Percentiles rank a stretch among this genome's conserved stretches.
Conservation (phyloP, 768 basidiomycete genomes). For the Suillus americanus region DNA sequence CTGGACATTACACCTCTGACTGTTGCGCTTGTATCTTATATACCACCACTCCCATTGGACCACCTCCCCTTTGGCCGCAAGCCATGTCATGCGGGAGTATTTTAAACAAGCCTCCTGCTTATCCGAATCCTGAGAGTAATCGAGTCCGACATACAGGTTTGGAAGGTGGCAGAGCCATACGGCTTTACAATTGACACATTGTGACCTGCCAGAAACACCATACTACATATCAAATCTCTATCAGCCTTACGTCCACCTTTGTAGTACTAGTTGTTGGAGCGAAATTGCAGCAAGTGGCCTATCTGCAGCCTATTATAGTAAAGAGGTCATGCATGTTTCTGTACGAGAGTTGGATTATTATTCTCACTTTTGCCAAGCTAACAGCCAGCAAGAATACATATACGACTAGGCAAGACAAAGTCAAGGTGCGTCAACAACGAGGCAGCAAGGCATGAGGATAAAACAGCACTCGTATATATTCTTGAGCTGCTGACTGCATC, state of each 20-base stretch:
- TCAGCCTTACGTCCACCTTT: neutral
- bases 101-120: too few species aligned
- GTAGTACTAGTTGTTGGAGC: conserved; percentile 45
- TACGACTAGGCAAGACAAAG: conserved; percentile 33
- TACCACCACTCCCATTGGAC: neutral
- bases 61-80: neutral
- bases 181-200: neutral
- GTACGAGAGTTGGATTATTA: neutral
- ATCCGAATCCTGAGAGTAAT: too few species aligned
- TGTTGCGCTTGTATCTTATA: conserved; percentile 8
- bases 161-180: too few species aligned
- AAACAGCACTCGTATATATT: conserved; percentile 33
- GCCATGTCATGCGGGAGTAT: neutral
- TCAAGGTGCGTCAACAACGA: conserved; percentile 19
- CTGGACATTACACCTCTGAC: conserved; percentile 1
- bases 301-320: conserved; percentile 43
- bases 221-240: neutral
- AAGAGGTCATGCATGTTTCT: conserved; percentile 7
- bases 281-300: conserved; percentile 60
- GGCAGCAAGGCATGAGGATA: neutral
- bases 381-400: conserved; percentile 51
- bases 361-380: conserved; percentile 47
- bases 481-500: conserved; percentile 26
- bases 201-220: neutral
- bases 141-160: too few species aligned